Percentiles rank a stretch among this genome's conserved stretches.
phyloP scores from a whole-genome alignment of 331 rosid species.

The Telfairia occidentalis region DNA sequence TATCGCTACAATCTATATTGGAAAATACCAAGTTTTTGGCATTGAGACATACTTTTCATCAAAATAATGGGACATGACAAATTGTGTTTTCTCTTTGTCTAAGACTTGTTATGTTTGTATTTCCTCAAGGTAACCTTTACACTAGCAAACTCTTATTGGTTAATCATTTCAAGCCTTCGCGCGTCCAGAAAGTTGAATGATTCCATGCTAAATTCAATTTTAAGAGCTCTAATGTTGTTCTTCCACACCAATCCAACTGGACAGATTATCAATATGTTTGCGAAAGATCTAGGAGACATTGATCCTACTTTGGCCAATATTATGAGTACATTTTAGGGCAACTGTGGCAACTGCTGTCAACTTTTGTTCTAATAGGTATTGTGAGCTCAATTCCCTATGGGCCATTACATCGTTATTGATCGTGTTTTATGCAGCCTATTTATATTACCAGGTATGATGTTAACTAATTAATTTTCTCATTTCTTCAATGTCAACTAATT shows the following conservation, averaged over 20 bases:
- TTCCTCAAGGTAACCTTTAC: conserved; percentile 57
- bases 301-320: conserved; percentile 50
- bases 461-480: background rate
- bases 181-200: conserved; percentile 70
- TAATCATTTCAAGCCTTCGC: conserved; percentile 57
- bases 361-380: conserved; percentile 71
- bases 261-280: conserved; percentile 78
- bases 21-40: background rate
- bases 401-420: conserved; percentile 74
- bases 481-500: background rate
- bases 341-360: conserved; percentile 76
- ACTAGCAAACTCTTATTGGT: conserved; percentile 65
- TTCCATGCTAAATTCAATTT: conserved; percentile 42
- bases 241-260: conserved; percentile 88
- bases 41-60: background rate
- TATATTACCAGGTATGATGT: conserved; percentile 66
- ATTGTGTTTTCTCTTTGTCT: conserved; percentile 5
- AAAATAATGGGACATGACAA: background rate
- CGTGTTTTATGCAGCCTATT: conserved; percentile 66
- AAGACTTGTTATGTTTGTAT: conserved; percentile 11
- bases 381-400: conserved; percentile 89
- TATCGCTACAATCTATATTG: background rate
- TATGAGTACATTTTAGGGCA: conserved; percentile 49
- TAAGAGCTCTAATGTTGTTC: conserved; percentile 74
- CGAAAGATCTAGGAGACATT: conserved; percentile 71